Base-by-base conservation (phyloP, 441 rosid genomes). In the Viola pubescens region DNA sequence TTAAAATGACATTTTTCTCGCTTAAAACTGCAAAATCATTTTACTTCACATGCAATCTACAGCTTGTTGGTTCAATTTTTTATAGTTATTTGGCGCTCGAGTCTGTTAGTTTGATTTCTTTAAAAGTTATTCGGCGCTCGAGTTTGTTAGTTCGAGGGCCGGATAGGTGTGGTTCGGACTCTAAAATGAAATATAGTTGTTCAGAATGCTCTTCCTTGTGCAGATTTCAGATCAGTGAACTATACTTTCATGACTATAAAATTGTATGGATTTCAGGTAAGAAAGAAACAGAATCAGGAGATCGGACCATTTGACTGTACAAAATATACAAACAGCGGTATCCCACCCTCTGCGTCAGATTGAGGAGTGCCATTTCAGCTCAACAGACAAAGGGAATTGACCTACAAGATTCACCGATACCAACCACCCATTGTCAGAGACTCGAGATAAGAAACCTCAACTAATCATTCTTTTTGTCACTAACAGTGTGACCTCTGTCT, bases 271-370 rank as follows among this genome's bases (percentile, higher is more conserved):
- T 66, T 74, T 57, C 78, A 92, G 98, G 97, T 92, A 62, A 87
- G 60, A 69, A 71, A 76, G 70, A 91, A 82, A 66, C 78, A 73
- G 66, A 84, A 76, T 70, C 96, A 82, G 71, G 87, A 43, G 59
- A 75, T 91, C 11, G 98, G 98, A 37, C 98, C 98, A 58, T 87
- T 70, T 71, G 97, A 92, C 77, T 92, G 97, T 74, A 92, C 98
- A 67, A 92, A 92, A 73, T 81, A 65, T 70, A 75, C 77, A 46
- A 91, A 83, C 67, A 37, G 64, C 61, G 70, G 64, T 56, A 58
- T 57, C 60, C 80, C 78, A 52, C 77, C 86, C 71, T 52, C 67
- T 13, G 44, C 60, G 73, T 71, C 79, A 45, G 49, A 59, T 39
- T 79, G 77, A 82, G 37, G 51, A 42, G 56, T 12, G 19, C 14